phyloP scores from a whole-genome alignment of 148 eudicot genomes.

The Vaccinium corymbosum region DNA sequence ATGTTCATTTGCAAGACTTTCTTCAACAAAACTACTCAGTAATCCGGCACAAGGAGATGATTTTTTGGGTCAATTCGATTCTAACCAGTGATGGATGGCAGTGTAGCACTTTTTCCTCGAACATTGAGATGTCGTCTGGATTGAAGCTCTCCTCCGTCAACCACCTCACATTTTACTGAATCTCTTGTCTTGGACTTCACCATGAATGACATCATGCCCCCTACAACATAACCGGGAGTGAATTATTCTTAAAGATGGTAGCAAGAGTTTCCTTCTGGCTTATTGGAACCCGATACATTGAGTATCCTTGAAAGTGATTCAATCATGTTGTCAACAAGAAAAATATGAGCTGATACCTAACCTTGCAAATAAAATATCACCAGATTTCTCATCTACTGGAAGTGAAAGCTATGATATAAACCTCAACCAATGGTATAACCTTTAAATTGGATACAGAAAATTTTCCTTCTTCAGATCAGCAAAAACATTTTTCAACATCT shows the following conservation, averaged over 20 bases:
- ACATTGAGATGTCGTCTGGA: constrained; percentile 96
- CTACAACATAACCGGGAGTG: constrained; percentile 30
- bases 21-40: neutral
- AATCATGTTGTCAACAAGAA: neutral
- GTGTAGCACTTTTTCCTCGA: constrained; percentile 96
- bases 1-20: constrained; percentile 3
- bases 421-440: neutral
- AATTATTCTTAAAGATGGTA: neutral
- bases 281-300: neutral
- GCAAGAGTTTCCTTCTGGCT: neutral
- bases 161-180: constrained; percentile 90
- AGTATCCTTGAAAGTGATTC: neutral
- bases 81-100: constrained; percentile 94
- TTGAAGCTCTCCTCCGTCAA: constrained; percentile 98
- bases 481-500: neutral
- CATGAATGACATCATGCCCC: constrained; percentile 98
- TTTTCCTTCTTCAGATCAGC: neutral
- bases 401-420: neutral
- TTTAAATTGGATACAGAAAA: neutral
- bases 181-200: constrained; percentile 93
- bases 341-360: neutral
- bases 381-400: neutral
- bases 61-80: neutral
- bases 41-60: neutral
- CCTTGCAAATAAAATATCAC: neutral